Percentiles rank a stretch among this genome's conserved stretches.
These are phyloP conservation scores for Pseudogymnoascus verrucosus DNA, from an alignment of 2,329 filamentous ascomycete species.

Conservation along the genomic window DNA sequence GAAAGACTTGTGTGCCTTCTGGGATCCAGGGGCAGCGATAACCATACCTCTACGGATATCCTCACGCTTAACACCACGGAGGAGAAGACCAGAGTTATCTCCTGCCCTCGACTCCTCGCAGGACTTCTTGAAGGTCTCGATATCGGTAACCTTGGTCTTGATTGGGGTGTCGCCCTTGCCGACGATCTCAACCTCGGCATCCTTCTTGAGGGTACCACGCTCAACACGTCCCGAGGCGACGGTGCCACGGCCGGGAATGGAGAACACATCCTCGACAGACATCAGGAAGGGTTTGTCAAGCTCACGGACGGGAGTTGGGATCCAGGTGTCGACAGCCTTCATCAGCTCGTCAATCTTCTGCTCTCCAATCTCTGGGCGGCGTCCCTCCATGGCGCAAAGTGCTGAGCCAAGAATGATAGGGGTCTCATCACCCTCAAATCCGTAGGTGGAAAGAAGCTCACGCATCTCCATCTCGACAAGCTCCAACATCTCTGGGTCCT, in stretches of 20 bases:
- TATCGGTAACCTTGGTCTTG: slow-evolving; percentile 99
- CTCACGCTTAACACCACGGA: slow-evolving; percentile 93
- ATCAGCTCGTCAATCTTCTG: slow-evolving; percentile 88
- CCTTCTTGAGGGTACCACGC: slow-evolving; percentile 88
- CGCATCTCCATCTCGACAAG: slow-evolving; percentile 99
- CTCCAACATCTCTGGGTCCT: slow-evolving; percentile 99
- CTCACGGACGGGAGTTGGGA: slow-evolving; percentile 88
- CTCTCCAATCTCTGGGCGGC: slow-evolving; percentile 77
- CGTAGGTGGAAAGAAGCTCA: slow-evolving; percentile 84
- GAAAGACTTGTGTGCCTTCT: slow-evolving; percentile 87
- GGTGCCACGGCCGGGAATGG: slow-evolving; percentile 87
- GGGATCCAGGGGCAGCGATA: slow-evolving; percentile 70
- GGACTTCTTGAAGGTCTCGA: slow-evolving; percentile 99
- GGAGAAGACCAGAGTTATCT: slow-evolving; percentile 95
- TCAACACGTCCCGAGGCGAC: slow-evolving; percentile 96
- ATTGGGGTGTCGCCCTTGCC: slow-evolving; percentile 75
- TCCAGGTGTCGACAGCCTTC: slow-evolving; percentile 86
- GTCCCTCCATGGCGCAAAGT: slow-evolving; percentile 84
- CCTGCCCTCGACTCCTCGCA: slow-evolving; percentile 93
- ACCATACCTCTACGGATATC: slow-evolving; percentile 95
- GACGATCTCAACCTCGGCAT: slow-evolving; percentile 88
- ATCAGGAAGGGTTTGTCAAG: slow-evolving; percentile 98
- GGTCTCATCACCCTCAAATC: slow-evolving; percentile 96
- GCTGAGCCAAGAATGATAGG: slow-evolving; percentile 96
- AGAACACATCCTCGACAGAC: slow-evolving; percentile 92